These are phyloP conservation scores for Extremus antarcticus DNA, from an alignment of 495 filamentous ascomycete genomes.

Conservation along the genomic window DNA sequence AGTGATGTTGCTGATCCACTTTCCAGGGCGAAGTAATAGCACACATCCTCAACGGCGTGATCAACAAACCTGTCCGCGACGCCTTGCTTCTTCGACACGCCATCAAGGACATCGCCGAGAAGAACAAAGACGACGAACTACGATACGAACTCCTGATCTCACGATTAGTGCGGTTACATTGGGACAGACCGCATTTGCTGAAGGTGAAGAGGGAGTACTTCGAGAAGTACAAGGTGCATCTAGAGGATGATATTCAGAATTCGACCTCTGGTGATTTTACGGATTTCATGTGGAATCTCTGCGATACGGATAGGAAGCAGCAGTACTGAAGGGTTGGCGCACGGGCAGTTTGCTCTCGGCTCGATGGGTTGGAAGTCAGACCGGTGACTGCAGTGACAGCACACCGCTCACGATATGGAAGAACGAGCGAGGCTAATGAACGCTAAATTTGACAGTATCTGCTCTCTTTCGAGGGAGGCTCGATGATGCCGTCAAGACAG, in stretches of 20 bases:
- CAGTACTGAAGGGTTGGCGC: not conserved
- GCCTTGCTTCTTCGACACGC: constrained; percentile 91
- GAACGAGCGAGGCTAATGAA: no score
- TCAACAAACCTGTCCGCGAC: constrained; percentile 90
- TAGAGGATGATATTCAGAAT: constrained; percentile 30
- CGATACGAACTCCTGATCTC: constrained; percentile 33
- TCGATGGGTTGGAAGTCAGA: no score
- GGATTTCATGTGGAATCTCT: constrained; percentile 14
- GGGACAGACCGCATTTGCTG: constrained; percentile 30
- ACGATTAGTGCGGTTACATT: constrained; percentile 30
- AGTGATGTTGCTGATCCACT: constrained; percentile 3
- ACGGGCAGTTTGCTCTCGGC: no score
- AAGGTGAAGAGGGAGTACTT: constrained; percentile 31
- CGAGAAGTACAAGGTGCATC: constrained; percentile 24
- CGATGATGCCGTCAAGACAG: no score
- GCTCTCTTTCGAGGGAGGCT: no score
- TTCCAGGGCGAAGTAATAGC: constrained; percentile 82
- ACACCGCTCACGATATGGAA: no score
- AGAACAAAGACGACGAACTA: constrained; percentile 21
- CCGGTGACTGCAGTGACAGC: no score
- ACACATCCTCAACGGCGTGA: constrained; percentile 91
- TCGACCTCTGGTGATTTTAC: constrained; percentile 22
- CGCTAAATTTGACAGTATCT: no score
- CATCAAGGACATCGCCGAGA: constrained; percentile 39
- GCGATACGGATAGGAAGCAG: constrained; percentile 1